Conservation (phyloP, 2,329 filamentous ascomycete genomes). For the Talaromyces sp. region DNA sequence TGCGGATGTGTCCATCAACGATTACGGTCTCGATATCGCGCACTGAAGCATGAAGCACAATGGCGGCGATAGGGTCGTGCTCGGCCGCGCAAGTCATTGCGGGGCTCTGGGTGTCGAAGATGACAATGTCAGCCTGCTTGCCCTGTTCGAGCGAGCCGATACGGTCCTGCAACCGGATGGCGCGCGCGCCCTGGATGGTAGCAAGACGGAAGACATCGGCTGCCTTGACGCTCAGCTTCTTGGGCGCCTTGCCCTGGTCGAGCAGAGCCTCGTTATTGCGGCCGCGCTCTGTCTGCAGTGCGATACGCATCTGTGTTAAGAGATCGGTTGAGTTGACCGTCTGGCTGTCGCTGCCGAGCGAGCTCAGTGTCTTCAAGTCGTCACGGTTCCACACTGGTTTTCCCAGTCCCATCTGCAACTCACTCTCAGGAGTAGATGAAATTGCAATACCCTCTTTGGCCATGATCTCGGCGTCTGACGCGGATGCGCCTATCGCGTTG, state of each 20-base stretch:
- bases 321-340: constrained; percentile 1
- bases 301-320: background rate
- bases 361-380: background rate
- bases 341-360: constrained; percentile 5
- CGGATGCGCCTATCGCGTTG: background rate
- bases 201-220: constrained; percentile 16
- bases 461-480: background rate
- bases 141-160: constrained; percentile 24
- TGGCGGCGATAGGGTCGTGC: constrained; percentile 24
- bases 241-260: background rate
- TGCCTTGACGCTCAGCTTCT: background rate
- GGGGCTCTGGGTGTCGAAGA: constrained; percentile 23
- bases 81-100: constrained; percentile 24
- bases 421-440: constrained; percentile 2
- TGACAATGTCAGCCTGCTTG: constrained; percentile 26
- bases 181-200: constrained; percentile 26
- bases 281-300: background rate
- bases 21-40: constrained; percentile 26
- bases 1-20: constrained; percentile 19
- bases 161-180: constrained; percentile 22
- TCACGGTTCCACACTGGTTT: background rate
- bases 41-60: constrained; percentile 24
- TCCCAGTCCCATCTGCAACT: constrained; percentile 7
- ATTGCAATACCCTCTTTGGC: background rate
- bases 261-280: background rate